Percentiles rank a stretch among this genome's conserved stretches.
Conservation (phyloP, 1,284 basidiomycete genomes). For the Cryptococcus sp. region DNA sequence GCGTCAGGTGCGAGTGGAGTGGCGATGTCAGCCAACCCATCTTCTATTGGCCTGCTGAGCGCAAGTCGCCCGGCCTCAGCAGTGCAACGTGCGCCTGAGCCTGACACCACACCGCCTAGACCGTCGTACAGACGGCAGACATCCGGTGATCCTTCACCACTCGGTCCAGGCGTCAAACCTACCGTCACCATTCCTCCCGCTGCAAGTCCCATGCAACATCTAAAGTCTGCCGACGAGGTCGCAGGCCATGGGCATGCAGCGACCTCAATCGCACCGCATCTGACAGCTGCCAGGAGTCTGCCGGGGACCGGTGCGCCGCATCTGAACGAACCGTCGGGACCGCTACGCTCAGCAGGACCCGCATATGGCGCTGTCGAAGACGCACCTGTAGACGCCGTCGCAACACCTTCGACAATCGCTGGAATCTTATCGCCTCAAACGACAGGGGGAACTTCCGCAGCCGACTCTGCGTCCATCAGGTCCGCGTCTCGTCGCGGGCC, state of each 20-base stretch:
- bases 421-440: conserved; percentile 37
- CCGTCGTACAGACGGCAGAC: conserved; percentile 18
- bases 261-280: background rate
- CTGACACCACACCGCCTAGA: background rate
- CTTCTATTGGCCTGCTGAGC: conserved; percentile 26
- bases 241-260: background rate
- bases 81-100: conserved; percentile 2
- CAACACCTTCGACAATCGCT: conserved; percentile 1
- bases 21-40: conserved; percentile 8
- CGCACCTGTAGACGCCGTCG: background rate
- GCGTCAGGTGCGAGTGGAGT: too few relatives aligned
- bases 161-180: conserved; percentile 11
- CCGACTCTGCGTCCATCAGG: conserved; percentile 6
- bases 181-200: background rate
- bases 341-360: conserved; percentile 18
- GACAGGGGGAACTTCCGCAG: conserved; percentile 26
- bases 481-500: conserved; percentile 30
- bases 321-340: conserved; percentile 15
- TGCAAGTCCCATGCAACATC: conserved; percentile 11
- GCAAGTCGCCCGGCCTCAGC: conserved; percentile 27
- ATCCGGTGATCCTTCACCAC: conserved; percentile 20
- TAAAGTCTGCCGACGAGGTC: conserved; percentile 13
- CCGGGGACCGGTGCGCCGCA: conserved; percentile 23
- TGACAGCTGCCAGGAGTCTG: conserved; percentile 25
- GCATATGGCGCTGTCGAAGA: background rate